Base-by-base conservation (phyloP, 306 rosid species). In the Gillenia trifoliata region DNA sequence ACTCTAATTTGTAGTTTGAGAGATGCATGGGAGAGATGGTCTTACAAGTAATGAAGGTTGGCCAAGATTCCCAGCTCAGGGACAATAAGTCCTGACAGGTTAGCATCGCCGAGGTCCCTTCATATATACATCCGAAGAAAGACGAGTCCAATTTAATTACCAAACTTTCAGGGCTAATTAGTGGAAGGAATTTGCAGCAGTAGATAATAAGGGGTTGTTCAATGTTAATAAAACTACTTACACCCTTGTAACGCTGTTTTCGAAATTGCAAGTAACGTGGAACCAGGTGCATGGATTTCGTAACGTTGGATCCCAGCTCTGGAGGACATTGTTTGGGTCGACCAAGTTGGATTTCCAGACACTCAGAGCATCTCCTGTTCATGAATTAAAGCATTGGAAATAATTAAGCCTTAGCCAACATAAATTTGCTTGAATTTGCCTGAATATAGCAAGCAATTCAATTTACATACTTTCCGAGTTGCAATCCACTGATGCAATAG, bases 261-360 rank as follows among this genome's bases (percentile, higher is more conserved):
- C n/a, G n/a, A n/a, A n/a, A n/a, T n/a, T 49, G 65, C 87, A 84
- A 8, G 78, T 69, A 43, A 84, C 29, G 25, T 80, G 87, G 8
- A 36, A 29, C 84, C 80, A 83, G 36, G 64, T 29, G 80, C 84
- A 77, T 26, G 85, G 88, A 62, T 74, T 77, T 17, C 9, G 29
- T 5, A 61, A 47, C 3, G 61, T 77, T 9, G 71, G 73, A 38
- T 80, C 74, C 87, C 87, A 84, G 55, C 82, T 83, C 59, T 50
- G 57, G 11, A 80, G 80, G 50, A 80, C 76, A 61, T 68, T 56
- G 43, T 70, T 36, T 36, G 40, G 40, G 40, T 36, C 40, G 0
- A 3, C 52, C 75, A 84, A 43, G 11, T 25, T 12, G 74, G 40
- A 6, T 60, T 70, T 84, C 82, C 80, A 77, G 6, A 76, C 77